phyloP scores from a whole-genome alignment of 306 rosid genomes.

The Dalbergia cochinchinensis region DNA sequence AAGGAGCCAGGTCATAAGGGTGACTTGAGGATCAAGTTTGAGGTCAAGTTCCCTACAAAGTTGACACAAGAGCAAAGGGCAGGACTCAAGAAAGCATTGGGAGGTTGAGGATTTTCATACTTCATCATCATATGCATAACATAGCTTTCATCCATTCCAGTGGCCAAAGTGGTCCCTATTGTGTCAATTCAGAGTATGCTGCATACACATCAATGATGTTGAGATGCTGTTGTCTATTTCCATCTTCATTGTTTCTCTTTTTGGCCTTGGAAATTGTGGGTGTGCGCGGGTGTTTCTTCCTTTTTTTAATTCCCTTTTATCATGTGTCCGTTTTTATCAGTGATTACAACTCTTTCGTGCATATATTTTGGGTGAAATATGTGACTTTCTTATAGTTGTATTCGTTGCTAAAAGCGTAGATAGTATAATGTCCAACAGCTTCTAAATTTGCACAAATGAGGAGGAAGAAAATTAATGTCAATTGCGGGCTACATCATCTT shows the following conservation, averaged over 20 bases:
- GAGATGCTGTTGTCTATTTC: no score
- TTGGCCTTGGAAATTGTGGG: not conserved
- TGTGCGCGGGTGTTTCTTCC: no score
- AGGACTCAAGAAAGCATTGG: constrained; percentile 72
- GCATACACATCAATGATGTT: no score
- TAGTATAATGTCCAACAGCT: not conserved
- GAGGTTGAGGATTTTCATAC: constrained; percentile 44
- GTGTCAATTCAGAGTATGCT: not conserved
- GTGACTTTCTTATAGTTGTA: constrained; percentile 20
- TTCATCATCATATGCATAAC: not conserved
- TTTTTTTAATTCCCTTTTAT: not conserved
- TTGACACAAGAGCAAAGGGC: constrained; percentile 78
- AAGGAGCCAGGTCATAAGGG: constrained; percentile 82
- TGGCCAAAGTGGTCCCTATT: no score
- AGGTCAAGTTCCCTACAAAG: constrained; percentile 77
- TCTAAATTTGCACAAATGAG: not conserved
- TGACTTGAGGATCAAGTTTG: constrained; percentile 83
- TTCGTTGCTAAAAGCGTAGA: no score
- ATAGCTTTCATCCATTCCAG: no score
- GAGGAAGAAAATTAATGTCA: not conserved
- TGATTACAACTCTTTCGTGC: not conserved
- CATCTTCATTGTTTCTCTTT: not conserved
- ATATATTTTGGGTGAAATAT: not conserved
- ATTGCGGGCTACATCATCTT: not conserved
- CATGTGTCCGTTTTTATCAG: constrained; percentile 4